A percentile compares a stretch with the other conserved stretches of the same genome.
Conservation (phyloP, 441 rosid genomes). For the Brassica balearica region DNA sequence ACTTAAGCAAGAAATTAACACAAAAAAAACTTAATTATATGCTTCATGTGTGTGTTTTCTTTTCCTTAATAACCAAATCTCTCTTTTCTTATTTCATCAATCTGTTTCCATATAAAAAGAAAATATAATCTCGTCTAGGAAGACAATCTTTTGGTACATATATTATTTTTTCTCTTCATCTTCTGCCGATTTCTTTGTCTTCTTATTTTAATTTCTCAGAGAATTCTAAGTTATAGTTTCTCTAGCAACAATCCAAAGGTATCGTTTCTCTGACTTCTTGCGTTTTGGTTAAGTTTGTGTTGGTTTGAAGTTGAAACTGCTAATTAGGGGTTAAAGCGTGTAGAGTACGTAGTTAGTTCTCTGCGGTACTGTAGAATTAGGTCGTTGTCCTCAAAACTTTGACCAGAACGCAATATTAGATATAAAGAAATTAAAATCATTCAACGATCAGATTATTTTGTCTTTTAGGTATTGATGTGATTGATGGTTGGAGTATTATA, state of each 20-base stretch:
- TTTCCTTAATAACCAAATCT: constrained; percentile 38
- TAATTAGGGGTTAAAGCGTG: constrained; percentile 29
- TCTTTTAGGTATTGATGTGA: constrained; percentile 24
- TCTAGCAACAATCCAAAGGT: constrained; percentile 35
- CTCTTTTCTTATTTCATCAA: constrained; percentile 38
- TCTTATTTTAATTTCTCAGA: constrained; percentile 8
- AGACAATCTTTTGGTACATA: constrained; percentile 21
- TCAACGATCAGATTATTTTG: neutral
- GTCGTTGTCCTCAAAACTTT: constrained; percentile 22
- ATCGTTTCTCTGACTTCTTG: neutral
- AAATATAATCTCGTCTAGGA: neutral
- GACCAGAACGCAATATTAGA: neutral
- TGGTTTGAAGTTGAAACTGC: constrained; percentile 20
- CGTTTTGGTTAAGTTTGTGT: constrained; percentile 27
- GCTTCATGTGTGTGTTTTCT: constrained; percentile 4
- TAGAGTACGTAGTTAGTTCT: constrained; percentile 14
- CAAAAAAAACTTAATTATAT: constrained; percentile 7
- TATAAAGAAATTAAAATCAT: neutral
- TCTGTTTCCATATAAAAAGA: constrained; percentile 23
- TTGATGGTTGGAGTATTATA: constrained; percentile 19
- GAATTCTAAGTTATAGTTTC: neutral
- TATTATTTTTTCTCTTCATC: constrained; percentile 2
- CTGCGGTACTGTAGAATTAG: constrained; percentile 19
- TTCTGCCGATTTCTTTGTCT: constrained; percentile 1
- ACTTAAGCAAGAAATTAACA: constrained; percentile 23